These are phyloP conservation scores for Rubia balearica DNA, from an alignment of 305 asterid genomes.

Conservation along the genomic window DNA sequence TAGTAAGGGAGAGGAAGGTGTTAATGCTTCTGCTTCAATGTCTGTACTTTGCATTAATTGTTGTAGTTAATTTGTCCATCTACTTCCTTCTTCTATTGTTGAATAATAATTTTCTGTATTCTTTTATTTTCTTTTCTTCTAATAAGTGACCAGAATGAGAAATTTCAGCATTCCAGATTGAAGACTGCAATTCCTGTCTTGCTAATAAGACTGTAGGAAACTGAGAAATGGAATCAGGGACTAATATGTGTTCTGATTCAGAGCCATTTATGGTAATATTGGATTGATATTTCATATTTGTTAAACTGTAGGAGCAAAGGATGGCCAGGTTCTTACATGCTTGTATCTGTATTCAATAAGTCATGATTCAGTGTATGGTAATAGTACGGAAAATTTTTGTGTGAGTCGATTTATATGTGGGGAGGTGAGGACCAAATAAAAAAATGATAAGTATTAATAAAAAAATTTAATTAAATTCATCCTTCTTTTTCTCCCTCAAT, in stretches of 20 bases:
- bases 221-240: constrained; percentile 10
- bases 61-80: constrained; percentile 34
- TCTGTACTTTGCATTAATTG: constrained; percentile 40
- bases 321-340: constrained; percentile 26
- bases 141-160: constrained; percentile 4
- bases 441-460: too few relatives aligned
- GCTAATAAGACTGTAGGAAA: constrained; percentile 6
- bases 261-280: constrained; percentile 10
- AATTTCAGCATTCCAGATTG: constrained; percentile 14
- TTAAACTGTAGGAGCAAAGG: constrained; percentile 1
- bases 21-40: constrained; percentile 38
- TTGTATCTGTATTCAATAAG: constrained; percentile 10
- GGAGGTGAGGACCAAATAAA: too few relatives aligned
- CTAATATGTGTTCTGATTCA: constrained; percentile 10
- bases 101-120: not conserved
- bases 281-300: constrained; percentile 2
- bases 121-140: not conserved
- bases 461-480: too few relatives aligned
- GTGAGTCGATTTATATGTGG: too few relatives aligned
- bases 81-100: constrained; percentile 20
- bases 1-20: constrained; percentile 12
- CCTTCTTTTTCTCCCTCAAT: too few relatives aligned
- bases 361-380: constrained; percentile 6
- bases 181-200: constrained; percentile 18
- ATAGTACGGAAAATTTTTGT: too few relatives aligned